Percentiles rank a stretch among this genome's conserved stretches.
These are phyloP conservation scores for Prunus mume DNA, from an alignment of 306 rosid species.

Conservation along the genomic window DNA sequence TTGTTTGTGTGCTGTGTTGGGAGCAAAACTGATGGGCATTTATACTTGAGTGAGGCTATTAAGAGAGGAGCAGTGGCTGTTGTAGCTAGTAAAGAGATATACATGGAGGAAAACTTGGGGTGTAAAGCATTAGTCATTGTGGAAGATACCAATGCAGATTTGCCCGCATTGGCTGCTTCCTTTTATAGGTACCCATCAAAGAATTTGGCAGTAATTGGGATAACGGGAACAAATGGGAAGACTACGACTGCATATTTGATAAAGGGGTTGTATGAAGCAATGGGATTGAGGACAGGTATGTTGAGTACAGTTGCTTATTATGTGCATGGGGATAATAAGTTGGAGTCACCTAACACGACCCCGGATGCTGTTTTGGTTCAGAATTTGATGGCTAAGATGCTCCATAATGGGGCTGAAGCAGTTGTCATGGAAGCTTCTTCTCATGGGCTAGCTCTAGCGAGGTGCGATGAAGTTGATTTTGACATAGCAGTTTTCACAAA, in stretches of 20 bases:
- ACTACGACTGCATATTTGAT: conserved; percentile 72
- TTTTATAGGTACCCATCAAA: conserved; percentile 77
- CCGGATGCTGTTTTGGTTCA: conserved; percentile 81
- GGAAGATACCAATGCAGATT: conserved; percentile 75
- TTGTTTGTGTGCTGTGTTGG: conserved; percentile 85
- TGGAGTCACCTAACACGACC: conserved; percentile 51
- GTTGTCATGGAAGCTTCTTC: conserved; percentile 77
- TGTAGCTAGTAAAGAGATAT: conserved; percentile 89
- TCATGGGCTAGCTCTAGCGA: conserved; percentile 50
- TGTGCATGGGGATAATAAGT: conserved; percentile 77
- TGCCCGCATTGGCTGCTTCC: conserved; percentile 73
- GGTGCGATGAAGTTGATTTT: conserved; percentile 81
- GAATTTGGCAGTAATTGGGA: conserved; percentile 82
- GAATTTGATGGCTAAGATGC: conserved; percentile 92
- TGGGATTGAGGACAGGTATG: conserved; percentile 88
- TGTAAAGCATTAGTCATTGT: conserved; percentile 93
- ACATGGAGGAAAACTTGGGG: conserved; percentile 75
- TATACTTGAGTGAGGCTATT: conserved; percentile 85
- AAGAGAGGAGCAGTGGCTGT: conserved; percentile 95
- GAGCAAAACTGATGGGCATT: conserved; percentile 56
- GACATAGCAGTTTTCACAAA: conserved; percentile 88
- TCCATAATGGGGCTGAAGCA: conserved; percentile 85
- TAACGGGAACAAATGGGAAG: conserved; percentile 83
- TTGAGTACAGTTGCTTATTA: conserved; percentile 71
- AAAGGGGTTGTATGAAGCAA: conserved; percentile 85